Base-by-base conservation (phyloP, 2,329 filamentous ascomycete species). In the Talaromyces sp. region DNA sequence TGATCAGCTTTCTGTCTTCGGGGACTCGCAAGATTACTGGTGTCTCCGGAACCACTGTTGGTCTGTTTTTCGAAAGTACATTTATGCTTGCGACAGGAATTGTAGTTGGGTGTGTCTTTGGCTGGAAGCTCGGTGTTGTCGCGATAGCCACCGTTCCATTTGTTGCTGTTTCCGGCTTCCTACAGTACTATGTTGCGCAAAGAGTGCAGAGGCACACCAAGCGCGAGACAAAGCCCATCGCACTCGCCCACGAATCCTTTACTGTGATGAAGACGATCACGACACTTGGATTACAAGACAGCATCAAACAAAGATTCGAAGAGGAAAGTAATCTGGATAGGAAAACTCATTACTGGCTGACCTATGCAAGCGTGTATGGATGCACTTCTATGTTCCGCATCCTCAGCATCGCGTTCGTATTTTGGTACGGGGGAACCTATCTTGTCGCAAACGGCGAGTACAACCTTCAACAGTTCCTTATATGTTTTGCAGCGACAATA, bases 371-470 rank as follows among this genome's bases (percentile, higher is more conserved):
- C 10, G 17, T 48, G 17, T 48, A 52, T 36, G 43, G 35, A 19
- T 43, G 33, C 37, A 47, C 50, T 20, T 37, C 33, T 44, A 27
- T 27, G 24, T 27, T 27, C 24, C 24, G 24, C 5, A 27, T 52
- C 11, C 54, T 67, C 5, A 55, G 62, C 44, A 63, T 67, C 45
- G 57, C 63, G 22, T 55, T 67, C 13, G 65, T 63, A 2, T 67
- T 67, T 44, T 87, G 82, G 79, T 87, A 87, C 52, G 85, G 84
- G 40, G 82, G 81, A 3, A 50, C 73, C 14, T 27, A 27, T 27
- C 24, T 27, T 27, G 33, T 36, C 24, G 24, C 24, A 27, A 27
- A 27, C 24, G 35, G 35, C 16, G 35, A 37, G 35, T 37, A 37
- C 35, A 37, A 37, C 17, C 16, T 37, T 10, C 35, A 37, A 16